Evolutionary conservation across 148 eudicot species (phyloP), one percentile per base, ranked within the genome.

Genomic region (Rhododendron molle): DNA sequence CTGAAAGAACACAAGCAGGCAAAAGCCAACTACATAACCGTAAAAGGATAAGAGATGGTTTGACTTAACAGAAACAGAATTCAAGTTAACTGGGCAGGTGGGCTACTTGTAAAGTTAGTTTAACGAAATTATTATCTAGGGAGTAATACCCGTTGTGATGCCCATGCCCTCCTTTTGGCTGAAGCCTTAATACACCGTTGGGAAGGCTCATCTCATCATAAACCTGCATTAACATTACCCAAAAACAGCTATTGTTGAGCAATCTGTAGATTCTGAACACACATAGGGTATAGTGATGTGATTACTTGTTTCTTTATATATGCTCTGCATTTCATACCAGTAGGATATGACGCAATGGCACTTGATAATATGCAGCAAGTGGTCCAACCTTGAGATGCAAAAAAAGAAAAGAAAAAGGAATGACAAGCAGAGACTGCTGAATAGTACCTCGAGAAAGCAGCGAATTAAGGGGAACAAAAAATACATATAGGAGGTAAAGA

Each of bases 131-230:
- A 78, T 81, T 78, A 52, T 83, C 46, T 44, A 78, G 5, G 26
- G 84, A 58, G 21, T 21, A 49, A 85, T 94, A 97, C 99, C 99
- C 99, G 28, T 94, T 97, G 85, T 97, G 98, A 91, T 97, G 92
- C 67, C 97, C 98, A 90, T 94, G 97, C 84, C 99, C 98, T 88
- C 93, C 99, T 94, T 91, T 97, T 0, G 93, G 99, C 91, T 95
- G 98, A 91, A 97, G 89, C 91, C 98, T 95, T 83, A 97, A 85
- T 85, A 97, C 95, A 28, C 99, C 99, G 88, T 95, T 97, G 30
- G 98, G 96, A 81, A 97, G 88, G 93, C 95, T 97, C 98, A 95
- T 97, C 92, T 97, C 99, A 78, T 97, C 98, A 84, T 94, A 94
- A 67, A 93, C 90, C 99, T 95, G 86, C 38, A 78, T 46, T 78